phyloP scores from a whole-genome alignment of 2,329 filamentous ascomycete genomes.

The Elsinoe batatas region DNA sequence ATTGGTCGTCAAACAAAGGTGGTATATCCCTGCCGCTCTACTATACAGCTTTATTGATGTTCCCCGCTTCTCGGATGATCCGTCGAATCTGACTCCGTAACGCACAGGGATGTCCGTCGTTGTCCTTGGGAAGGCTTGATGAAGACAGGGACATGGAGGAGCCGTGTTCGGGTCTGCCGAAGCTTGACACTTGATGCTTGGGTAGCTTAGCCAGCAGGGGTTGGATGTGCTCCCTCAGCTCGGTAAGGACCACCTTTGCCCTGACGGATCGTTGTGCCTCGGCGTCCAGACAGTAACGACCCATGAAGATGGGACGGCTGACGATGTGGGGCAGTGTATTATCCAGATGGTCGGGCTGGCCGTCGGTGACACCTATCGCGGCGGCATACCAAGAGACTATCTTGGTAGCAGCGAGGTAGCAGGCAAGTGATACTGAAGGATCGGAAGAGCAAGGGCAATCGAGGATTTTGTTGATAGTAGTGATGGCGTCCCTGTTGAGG shows the following conservation, averaged over 20 bases:
- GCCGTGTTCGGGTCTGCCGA: conserved; percentile 5
- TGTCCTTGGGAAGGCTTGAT: conserved; percentile 9
- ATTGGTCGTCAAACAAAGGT: neutral
- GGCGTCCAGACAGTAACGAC: conserved; percentile 14
- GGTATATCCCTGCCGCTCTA: neutral
- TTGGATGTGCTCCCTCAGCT: conserved; percentile 15
- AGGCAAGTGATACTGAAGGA: conserved; percentile 9
- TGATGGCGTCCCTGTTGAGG: conserved; percentile 15
- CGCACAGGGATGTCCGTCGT: conserved; percentile 8
- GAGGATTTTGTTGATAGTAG: conserved; percentile 13
- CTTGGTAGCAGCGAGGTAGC: conserved; percentile 15
- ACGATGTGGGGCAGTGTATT: conserved; percentile 11
- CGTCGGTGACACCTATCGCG: conserved; percentile 11
- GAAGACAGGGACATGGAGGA: neutral
- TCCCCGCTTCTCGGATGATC: conserved; percentile 13
- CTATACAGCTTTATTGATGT: conserved; percentile 14
- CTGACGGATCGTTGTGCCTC: conserved; percentile 14
- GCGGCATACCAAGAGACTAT: conserved; percentile 16
- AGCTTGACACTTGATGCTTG: conserved; percentile 12
- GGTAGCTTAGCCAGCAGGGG: conserved; percentile 12
- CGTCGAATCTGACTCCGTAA: conserved; percentile 12
- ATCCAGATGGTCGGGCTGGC: conserved; percentile 4
- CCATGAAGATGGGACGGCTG: conserved; percentile 15
- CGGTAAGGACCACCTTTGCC: conserved; percentile 14
- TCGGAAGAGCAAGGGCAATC: conserved; percentile 14